Evolutionary conservation across 1,284 basidiomycete species (phyloP), one percentile per base, ranked within the genome.

Genomic region (Cerrena zonata): DNA sequence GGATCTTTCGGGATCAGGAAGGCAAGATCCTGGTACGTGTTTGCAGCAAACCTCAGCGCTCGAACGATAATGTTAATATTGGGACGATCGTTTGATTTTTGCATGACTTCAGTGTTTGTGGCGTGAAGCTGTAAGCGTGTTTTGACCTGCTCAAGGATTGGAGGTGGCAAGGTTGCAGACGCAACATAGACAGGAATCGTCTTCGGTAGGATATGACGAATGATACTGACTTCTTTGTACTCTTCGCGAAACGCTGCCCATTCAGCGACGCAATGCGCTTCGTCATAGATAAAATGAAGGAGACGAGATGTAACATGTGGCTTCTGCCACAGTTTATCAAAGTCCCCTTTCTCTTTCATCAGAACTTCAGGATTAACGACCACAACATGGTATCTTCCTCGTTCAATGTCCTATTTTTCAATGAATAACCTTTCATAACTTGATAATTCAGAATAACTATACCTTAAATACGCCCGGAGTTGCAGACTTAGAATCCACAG

Each of bases 211-310:
- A 69, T 44, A 47, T 59, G 61, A 5, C 60, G 58, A 0, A 71
- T 58, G 1, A 47, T 44, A 0, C 62, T 57, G 26, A 65, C 48
- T 15, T 66, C 34, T 7, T 53, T 53, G 55, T 66, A 72, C 50
- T 69, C 62, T 7, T 55, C 56, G 2, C 65, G 56, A 53, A 72
- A 71, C 0, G 46, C 27, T 12, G 66, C 65, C 71, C 70, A 72
- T 43, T 61, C 53, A 24, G 61, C 65, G 41, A 70, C 58, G 49
- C 69, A 71, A 41, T 73, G 70, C 0, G 52, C 70, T 54, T 73
- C 69, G 50, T 73, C 70, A 42, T 65, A 66, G 1, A 65, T 55
- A 15, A 72, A 30, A 45, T 58, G 59, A 4, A 69, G 30, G 1
- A 72, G 38, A 2, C 46, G 27, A 3, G 41, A 53, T 18, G 56